These are phyloP conservation scores for Pisolithus thermaeus DNA, from an alignment of 1,284 basidiomycete genomes.

Conservation along the genomic window DNA sequence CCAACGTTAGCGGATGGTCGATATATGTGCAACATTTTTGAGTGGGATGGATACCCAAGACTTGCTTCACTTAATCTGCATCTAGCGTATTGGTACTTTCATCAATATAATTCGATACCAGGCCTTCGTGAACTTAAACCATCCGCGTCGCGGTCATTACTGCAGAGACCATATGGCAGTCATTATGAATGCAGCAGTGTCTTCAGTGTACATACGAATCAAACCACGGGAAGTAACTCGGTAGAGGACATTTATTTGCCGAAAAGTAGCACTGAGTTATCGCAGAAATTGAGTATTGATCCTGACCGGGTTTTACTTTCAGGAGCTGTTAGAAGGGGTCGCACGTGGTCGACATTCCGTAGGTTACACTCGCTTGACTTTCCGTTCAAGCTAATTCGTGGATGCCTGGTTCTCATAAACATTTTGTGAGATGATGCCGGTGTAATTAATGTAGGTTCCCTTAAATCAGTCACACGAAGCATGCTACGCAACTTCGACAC, in stretches of 20 bases:
- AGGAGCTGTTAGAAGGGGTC: conserved; percentile 45
- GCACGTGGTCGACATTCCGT: conserved; percentile 64
- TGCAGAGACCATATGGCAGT: neutral
- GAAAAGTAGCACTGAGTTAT: conserved; percentile 41
- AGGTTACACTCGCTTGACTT: conserved; percentile 64
- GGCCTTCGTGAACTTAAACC: too few species aligned
- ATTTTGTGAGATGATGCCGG: conserved; percentile 65
- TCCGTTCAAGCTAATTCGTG: conserved; percentile 35
- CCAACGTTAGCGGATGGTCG: conserved; percentile 12
- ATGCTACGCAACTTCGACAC: conserved; percentile 51
- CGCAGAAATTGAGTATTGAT: conserved; percentile 40
- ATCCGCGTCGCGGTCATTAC: neutral
- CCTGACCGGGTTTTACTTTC: conserved; percentile 43
- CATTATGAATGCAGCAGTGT: neutral
- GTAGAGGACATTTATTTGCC: conserved; percentile 53
- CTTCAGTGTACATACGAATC: neutral
- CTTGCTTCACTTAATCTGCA: neutral
- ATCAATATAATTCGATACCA: conserved; percentile 5
- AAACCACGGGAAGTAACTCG: conserved; percentile 49
- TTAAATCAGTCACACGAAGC: conserved; percentile 62
- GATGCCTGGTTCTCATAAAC: conserved; percentile 28
- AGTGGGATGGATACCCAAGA: neutral
- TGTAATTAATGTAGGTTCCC: conserved; percentile 53
- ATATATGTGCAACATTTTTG: neutral
- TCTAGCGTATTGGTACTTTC: neutral